phyloP scores from a whole-genome alignment of 2,329 filamentous ascomycete species.

The Bipolaris oryzae region DNA sequence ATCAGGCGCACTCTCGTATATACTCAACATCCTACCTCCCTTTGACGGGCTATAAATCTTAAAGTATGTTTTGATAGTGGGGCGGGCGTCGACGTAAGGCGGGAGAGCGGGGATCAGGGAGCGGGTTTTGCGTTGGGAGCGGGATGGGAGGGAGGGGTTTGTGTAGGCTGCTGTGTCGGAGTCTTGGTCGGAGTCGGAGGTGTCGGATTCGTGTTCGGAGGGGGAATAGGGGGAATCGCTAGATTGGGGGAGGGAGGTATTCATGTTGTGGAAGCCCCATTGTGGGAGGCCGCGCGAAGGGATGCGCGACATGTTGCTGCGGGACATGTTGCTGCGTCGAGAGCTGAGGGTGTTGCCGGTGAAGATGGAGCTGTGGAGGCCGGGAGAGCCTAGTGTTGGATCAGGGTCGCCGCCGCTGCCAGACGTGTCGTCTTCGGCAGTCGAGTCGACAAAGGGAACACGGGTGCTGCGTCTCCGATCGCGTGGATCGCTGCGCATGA shows the following conservation, averaged over 20 bases:
- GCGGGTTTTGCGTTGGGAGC: constrained; percentile 26
- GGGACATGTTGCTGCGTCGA: constrained; percentile 27
- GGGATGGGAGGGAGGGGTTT: constrained; percentile 33
- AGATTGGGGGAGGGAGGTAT: constrained; percentile 23
- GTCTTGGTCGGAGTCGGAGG: constrained; percentile 37
- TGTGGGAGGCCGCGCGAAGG: constrained; percentile 23
- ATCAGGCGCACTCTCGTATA: constrained; percentile 65
- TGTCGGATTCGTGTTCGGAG: constrained; percentile 34
- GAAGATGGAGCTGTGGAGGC: constrained; percentile 31
- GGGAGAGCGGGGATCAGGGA: constrained; percentile 52
- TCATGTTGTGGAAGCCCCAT: constrained; percentile 19
- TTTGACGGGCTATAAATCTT: constrained; percentile 66
- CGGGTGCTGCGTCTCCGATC: constrained; percentile 40
- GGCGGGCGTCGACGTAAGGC: constrained; percentile 61
- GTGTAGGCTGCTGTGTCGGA: constrained; percentile 26
- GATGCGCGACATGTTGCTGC: constrained; percentile 23
- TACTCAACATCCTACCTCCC: constrained; percentile 62
- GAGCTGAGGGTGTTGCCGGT: constrained; percentile 24
- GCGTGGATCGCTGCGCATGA: constrained; percentile 49
- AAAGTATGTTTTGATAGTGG: constrained; percentile 66
- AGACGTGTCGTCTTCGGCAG: constrained; percentile 51
- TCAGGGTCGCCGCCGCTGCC: constrained; percentile 56
- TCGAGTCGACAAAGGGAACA: constrained; percentile 28
- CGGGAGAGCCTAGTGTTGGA: constrained; percentile 39
- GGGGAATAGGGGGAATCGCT: constrained; percentile 21